These are phyloP conservation scores for Elsinoe ampelina DNA, from an alignment of 2,329 filamentous ascomycete species.

Conservation along the genomic window DNA sequence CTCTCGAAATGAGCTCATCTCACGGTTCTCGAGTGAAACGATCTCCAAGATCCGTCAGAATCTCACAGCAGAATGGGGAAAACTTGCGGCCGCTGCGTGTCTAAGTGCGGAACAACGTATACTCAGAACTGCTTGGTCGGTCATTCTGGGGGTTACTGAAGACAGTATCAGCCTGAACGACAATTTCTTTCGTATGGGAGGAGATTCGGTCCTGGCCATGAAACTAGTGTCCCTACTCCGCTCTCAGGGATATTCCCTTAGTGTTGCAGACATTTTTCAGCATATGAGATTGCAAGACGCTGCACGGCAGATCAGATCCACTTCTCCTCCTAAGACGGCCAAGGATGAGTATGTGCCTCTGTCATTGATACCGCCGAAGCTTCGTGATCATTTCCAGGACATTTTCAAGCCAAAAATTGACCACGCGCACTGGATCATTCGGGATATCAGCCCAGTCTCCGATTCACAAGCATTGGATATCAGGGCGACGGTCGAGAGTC, in stretches of 20 bases:
- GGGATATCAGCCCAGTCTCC: conserved; percentile 20
- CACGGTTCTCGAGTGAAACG: conserved; percentile 19
- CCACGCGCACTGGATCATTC: conserved; percentile 30
- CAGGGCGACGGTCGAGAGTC: conserved; percentile 46
- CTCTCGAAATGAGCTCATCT: conserved; percentile 26
- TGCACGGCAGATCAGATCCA: conserved; percentile 31
- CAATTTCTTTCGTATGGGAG: conserved; percentile 53
- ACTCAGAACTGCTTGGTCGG: conserved; percentile 42
- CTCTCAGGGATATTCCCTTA: conserved; percentile 40
- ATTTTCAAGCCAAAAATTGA: conserved; percentile 44
- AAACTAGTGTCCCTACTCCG: conserved; percentile 49
- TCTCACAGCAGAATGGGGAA: not conserved
- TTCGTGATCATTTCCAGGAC: conserved; percentile 38
- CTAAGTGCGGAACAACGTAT: not conserved
- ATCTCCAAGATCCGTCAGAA: conserved; percentile 19
- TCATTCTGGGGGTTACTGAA: conserved; percentile 36
- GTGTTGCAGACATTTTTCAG: conserved; percentile 49
- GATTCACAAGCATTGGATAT: conserved; percentile 31
- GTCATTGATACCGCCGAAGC: conserved; percentile 28
- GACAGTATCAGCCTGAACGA: conserved; percentile 45
- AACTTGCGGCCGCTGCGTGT: not conserved
- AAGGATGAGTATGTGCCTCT: not conserved
- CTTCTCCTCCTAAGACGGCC: not conserved
- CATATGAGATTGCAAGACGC: conserved; percentile 41
- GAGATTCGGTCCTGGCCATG: conserved; percentile 54